Base-by-base conservation (phyloP, 73 alveolate genomes). In the Uronychia binucleata region DNA sequence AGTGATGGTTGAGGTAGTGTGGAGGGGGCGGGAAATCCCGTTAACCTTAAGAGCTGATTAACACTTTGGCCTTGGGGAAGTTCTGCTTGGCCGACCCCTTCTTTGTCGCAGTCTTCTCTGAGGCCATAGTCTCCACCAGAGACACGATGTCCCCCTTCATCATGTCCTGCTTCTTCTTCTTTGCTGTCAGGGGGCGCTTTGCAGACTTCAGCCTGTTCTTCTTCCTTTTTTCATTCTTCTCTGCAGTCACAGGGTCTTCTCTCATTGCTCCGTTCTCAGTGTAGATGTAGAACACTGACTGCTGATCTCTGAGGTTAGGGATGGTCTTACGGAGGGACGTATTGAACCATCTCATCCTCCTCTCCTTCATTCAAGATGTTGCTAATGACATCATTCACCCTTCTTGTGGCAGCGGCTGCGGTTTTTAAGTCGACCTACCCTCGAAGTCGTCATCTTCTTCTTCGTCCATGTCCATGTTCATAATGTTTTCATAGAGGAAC, bases 191-290 rank as follows among this genome's bases (percentile, higher is more conserved):
- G 0, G 96, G 96, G 0, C 97, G 28, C 76, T 84, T 92, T 0
- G 90, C 94, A 28, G 87, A 57, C 78, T 78, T 59, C 78, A 58
- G 86, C 57, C 91, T 86, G 77, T 88, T 88, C 82, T 89, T 90
- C 59, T 92, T 92, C 60, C 58, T 67, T 35, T 83, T 81, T 59
- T 90, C 84, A 78, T 90, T 85, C 83, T 85, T 85, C 19, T 89
- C 92, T n/a, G 91, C 84, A 27, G 31, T 28, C 74, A 86, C 94
- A 58, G 92, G 90, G 58, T 95, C 98, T 58, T 94, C 98, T 33
- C 98, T 85, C 77, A 93, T 88, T 0, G 97, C 93, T 19, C 98
- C 98, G 30, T 93, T 96, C 58, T 95, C 97, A 30, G 97, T 93
- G 80, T 95, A 95, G 8, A 74, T 94, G 80, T 94, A 95, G 88